Percentiles rank a stretch among this genome's conserved stretches.
These are phyloP conservation scores for Linderina pennispora DNA, from an alignment of 192 early-diverging fungal genomes.

Conservation along the genomic window DNA sequence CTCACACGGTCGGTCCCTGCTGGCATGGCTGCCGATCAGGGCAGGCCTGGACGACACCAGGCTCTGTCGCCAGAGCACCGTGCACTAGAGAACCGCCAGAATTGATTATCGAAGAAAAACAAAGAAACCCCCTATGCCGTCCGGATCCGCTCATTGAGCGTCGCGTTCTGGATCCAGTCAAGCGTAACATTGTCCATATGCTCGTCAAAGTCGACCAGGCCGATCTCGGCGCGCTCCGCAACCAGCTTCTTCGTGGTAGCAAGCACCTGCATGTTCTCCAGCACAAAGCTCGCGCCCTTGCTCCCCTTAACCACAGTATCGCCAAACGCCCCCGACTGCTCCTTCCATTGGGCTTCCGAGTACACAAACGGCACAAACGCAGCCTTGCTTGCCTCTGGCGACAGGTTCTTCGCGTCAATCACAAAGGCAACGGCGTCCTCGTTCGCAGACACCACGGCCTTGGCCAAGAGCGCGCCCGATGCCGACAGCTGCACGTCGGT, in stretches of 20 bases:
- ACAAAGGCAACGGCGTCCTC: slow-evolving; percentile 30
- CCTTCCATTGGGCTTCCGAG: slow-evolving; percentile 34
- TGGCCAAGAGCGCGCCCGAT: slow-evolving; percentile 26
- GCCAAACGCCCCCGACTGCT: slow-evolving; percentile 23
- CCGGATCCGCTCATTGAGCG: slow-evolving; percentile 31
- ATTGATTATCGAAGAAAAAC: too few relatives aligned
- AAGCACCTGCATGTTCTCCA: slow-evolving; percentile 42
- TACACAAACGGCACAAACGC: slow-evolving; percentile 24
- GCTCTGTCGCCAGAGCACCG: too few relatives aligned
- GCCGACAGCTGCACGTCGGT: slow-evolving; percentile 27
- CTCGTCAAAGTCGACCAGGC: slow-evolving; percentile 47
- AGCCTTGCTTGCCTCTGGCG: slow-evolving; percentile 8
- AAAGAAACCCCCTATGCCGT: slow-evolving; percentile 20
- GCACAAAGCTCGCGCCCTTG: slow-evolving; percentile 17
- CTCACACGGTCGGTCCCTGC: too few relatives aligned
- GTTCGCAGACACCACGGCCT: slow-evolving; percentile 12
- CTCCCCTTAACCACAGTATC: slow-evolving; percentile 3
- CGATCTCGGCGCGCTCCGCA: slow-evolving; percentile 28
- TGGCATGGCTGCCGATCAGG: too few relatives aligned
- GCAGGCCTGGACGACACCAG: too few relatives aligned
- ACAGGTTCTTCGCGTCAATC: slow-evolving; percentile 32
- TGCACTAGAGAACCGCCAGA: too few relatives aligned
- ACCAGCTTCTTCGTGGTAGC: slow-evolving; percentile 28
- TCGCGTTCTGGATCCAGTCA: slow-evolving; percentile 44
- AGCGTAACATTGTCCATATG: slow-evolving; percentile 40